Conservation (phyloP, 2,329 filamentous ascomycete genomes). For the Mycosphaerella arachidis region DNA sequence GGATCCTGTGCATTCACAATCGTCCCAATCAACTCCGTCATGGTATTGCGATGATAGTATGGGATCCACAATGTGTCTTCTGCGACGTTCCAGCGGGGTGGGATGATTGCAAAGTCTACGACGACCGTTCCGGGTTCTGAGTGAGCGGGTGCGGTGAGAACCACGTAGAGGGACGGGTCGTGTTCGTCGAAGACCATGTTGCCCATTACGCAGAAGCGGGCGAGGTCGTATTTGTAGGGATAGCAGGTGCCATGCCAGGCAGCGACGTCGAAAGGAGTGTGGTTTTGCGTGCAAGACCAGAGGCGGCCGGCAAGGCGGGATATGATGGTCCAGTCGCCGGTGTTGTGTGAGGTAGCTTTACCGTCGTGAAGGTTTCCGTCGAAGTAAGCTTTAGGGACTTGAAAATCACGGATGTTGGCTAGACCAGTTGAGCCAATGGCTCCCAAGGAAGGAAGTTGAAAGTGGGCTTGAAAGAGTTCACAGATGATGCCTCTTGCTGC, state of each 20-base stretch:
- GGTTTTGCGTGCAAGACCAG: slow-evolving; percentile 43
- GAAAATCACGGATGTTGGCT: slow-evolving; percentile 61
- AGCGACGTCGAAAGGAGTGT: slow-evolving; percentile 64
- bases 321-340: slow-evolving; percentile 11
- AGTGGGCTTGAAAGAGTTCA: slow-evolving; percentile 60
- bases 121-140: slow-evolving; percentile 51
- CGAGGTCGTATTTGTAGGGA: slow-evolving; percentile 52
- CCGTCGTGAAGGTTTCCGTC: slow-evolving; percentile 31
- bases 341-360: slow-evolving; percentile 2
- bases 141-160: slow-evolving; percentile 54
- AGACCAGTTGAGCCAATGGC: slow-evolving; percentile 61
- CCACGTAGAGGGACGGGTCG: slow-evolving; percentile 61
- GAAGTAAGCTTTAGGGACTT: slow-evolving; percentile 54
- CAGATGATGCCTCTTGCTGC: slow-evolving; percentile 60
- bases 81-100: slow-evolving; percentile 61
- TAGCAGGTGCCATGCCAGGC: slow-evolving; percentile 65
- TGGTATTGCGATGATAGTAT: slow-evolving; percentile 65
- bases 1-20: slow-evolving; percentile 54
- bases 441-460: slow-evolving; percentile 60
- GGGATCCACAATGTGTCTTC: slow-evolving; percentile 68
- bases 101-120: slow-evolving; percentile 67
- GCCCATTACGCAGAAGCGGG: slow-evolving; percentile 54
- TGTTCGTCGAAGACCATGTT: slow-evolving; percentile 57
- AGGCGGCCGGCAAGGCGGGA: slow-evolving; percentile 9
- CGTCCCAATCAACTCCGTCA: slow-evolving; percentile 59